Base-by-base conservation (phyloP, 768 basidiomycete species). In the Tricholoma matsutake region DNA sequence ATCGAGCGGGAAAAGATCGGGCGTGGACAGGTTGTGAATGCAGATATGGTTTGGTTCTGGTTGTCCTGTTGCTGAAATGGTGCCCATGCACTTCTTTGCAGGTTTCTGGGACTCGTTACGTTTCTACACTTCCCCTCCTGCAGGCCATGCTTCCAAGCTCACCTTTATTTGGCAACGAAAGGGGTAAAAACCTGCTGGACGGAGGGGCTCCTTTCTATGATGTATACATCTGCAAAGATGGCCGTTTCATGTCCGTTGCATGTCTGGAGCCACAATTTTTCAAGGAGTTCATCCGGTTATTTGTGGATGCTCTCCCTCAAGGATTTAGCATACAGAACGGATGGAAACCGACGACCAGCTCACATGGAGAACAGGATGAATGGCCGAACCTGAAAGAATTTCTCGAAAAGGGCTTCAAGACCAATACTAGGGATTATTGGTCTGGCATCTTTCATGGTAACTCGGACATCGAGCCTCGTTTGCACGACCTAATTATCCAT, bases 201-300 rank as follows among this genome's bases (percentile, higher is more conserved):
- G 89, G 90, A 0, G 91, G 89, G 3, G 82, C 89, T 5, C 92
- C 92, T 0, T 92, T 86, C 75, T 94, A 94, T 67, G 80, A 79
- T 61, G 74, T 90, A 9, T 93, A 94, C 66, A 78, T 80, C 0
- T 92, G 91, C 69, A 78, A 84, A 59, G 90, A 89, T 68, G 87
- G 86, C 1, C 75, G 80, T 39, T 91, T 84, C 81, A 89, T 94
- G 81, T 84, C 87, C 2, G 83, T 94, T 28, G 91, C 84, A 29
- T 91, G 89, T 67, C 69, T 91, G 11, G 91, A 92, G 68, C 86
- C 88, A 5, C 81, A 83, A 41, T 92, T 92, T 73, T 92, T 87
- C 71, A 72, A 76, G 22, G 75, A 73, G 1, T 92, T 92, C 67
- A 75, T 91, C 47, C 75, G 79, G 9, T 67, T 65, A 1, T 89